phyloP scores from a whole-genome alignment of 2,329 filamentous ascomycete species.

The Penicillium sp. region DNA sequence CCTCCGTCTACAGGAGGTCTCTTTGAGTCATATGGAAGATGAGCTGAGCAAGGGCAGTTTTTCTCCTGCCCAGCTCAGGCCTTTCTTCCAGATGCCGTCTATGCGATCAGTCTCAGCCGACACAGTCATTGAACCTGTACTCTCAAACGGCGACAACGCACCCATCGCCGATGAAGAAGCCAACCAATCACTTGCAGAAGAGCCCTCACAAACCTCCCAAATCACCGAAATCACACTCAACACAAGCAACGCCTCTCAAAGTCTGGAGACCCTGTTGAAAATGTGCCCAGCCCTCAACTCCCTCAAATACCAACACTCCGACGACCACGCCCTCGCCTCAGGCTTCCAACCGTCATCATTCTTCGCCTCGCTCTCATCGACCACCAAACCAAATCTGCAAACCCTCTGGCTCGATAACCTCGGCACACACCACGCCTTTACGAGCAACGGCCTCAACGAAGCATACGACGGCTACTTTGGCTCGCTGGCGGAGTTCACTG shows the following conservation, averaged over 20 bases:
- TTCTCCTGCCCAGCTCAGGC: conserved; percentile 24
- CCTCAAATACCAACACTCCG: conserved; percentile 40
- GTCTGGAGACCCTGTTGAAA: conserved; percentile 30
- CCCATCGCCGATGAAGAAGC: background rate
- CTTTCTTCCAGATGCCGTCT: conserved; percentile 33
- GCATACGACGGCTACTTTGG: conserved; percentile 39
- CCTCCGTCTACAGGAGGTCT: conserved; percentile 26
- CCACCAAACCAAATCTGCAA: conserved; percentile 30
- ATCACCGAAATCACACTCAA: conserved; percentile 33
- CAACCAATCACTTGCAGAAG: background rate
- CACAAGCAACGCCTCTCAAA: conserved; percentile 31
- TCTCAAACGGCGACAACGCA: background rate
- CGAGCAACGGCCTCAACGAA: conserved; percentile 34
- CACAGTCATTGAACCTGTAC: conserved; percentile 29
- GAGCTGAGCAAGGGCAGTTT: conserved; percentile 18
- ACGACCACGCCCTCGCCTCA: conserved; percentile 31
- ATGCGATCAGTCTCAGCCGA: conserved; percentile 31
- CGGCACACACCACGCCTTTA: conserved; percentile 35
- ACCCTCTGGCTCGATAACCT: conserved; percentile 37
- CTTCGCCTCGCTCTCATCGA: conserved; percentile 26
- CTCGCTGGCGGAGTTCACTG: conserved; percentile 32
- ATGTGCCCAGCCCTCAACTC: conserved; percentile 31
- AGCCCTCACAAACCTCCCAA: conserved; percentile 13
- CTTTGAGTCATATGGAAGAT: conserved; percentile 22
- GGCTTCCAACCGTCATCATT: conserved; percentile 35